Evolutionary conservation across 345 rosid species (phyloP).

Genomic region (Linum usitatissimum): DNA sequence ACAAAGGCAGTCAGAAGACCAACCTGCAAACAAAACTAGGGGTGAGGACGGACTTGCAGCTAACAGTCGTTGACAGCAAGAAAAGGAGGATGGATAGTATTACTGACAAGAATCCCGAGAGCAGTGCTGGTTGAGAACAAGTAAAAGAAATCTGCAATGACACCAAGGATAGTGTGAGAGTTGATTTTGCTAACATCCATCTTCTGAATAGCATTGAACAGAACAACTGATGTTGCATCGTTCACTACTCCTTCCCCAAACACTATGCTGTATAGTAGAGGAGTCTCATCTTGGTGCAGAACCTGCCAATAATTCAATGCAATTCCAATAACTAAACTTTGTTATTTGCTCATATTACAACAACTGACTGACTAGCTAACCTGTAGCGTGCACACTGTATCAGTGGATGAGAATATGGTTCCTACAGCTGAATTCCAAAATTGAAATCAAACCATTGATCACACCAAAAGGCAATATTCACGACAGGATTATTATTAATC

Average conservation of each 20-base stretch:
- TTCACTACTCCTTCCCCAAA: slow-evolving; percentile 96
- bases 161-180: slow-evolving; percentile 27
- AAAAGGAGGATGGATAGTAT: neutral
- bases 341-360: neutral
- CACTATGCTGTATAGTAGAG: slow-evolving; percentile 71
- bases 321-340: too few relatives aligned
- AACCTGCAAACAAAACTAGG: slow-evolving; percentile 44
- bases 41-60: too few relatives aligned
- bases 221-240: slow-evolving; percentile 81
- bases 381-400: slow-evolving; percentile 93
- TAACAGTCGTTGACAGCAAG: slow-evolving; percentile 2
- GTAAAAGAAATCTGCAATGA: slow-evolving; percentile 58
- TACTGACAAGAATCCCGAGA: slow-evolving; percentile 60
- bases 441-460: too few relatives aligned
- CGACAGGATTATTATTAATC: too few relatives aligned
- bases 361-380: too few relatives aligned
- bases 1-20: slow-evolving; percentile 59
- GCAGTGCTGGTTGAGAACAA: slow-evolving; percentile 68
- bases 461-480: too few relatives aligned
- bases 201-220: slow-evolving; percentile 76
- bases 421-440: slow-evolving; percentile 63
- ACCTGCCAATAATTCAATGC: too few relatives aligned
- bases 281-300: slow-evolving; percentile 87
- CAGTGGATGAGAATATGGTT: slow-evolving; percentile 82
- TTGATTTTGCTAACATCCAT: slow-evolving; percentile 44